Evolutionary conservation across 1,284 basidiomycete species (phyloP), one percentile per base, ranked within the genome.

Genomic region (Peniophora sp.): DNA sequence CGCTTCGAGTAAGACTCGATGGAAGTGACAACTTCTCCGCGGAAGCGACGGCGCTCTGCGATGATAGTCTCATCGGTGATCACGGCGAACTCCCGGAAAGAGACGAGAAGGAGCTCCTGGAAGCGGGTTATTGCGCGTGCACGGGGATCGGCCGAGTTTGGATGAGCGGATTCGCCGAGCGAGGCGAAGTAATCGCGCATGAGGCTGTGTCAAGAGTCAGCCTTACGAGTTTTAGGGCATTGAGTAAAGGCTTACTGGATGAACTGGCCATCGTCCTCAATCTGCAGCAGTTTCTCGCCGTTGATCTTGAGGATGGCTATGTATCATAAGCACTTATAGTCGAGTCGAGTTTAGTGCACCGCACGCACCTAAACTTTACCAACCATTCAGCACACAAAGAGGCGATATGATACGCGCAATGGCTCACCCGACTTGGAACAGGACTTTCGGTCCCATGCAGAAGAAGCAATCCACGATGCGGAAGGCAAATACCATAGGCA

Each of bases 401-500:
- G 9, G 39, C 6, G 17, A 17, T 45, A 25, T 6, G 17, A 20
- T 22, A 35, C 34, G 50, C 49, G 14, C 50, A 17, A 56, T 45
- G 9, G 69, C 89, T 67, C 63, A 92, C 89, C 91, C 93, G 52
- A 96, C 87, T 79, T 99, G 96, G 75, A 99, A 99, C 45, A 99
- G 72, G 12, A 99, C 97, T 62, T 95, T 98, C 2, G 96, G 93
- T 0, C 97, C 97, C 92, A 97, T 98, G 56, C 95, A 95, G 73
- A 99, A 91, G 69, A 99, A 97, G 67, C 97, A 99, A 66, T 99
- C 97, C 2, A 97, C 92, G 63, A 99, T 94, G 45, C 97, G 83
- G 76, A 98, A 99, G 0, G 97, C 96, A 63, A 99, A 99, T 46
- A 99, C 87, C 83, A 99, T 90, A 0, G 97, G 97, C 93, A 99